Evolutionary conservation across 371 early-diverging fungal genomes (phyloP), one percentile per base, ranked within the genome.

Genomic region (Haplosporangium sp.): DNA sequence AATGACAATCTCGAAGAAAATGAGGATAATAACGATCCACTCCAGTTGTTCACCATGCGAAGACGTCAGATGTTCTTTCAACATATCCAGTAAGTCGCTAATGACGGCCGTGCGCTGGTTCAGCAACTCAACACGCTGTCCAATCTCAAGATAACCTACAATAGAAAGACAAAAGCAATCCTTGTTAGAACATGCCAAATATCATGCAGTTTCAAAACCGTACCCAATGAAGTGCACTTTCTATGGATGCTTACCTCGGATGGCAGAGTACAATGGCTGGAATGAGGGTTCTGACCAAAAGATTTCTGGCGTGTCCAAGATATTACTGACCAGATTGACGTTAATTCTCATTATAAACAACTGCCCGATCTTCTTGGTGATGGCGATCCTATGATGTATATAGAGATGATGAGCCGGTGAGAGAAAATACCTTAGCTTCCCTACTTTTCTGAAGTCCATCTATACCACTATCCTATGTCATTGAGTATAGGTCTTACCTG

Each of bases 271-370:
- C 48, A 95, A 74, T 10, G 93, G 94, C 67, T 95, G 91, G 56
- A 93, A 85, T 13, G 92, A 84, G 10, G 95, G 95, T 63, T 94
- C 93, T 20, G 92, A 91, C 94, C 95, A 95, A 64, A 95, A 95
- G 52, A 95, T 90, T 69, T 96, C 95, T n/a, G 96, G 96, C 23
- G 92, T 92, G 72, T 95, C 95, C 65, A 95, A 77, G 20, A 94
- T 92, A 59, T 93, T 93, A 58, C 88, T 88, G 43, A 96, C 95
- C 36, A 96, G 81, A 69, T 94, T 95, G 50, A 96, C 95, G 69
- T 95, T 94, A 79, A 95, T 94, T 16, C 96, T 87, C 94, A 94
- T 93, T 55, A 93, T 92, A 73, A 94, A 95, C 29, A 95, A 83
- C 82, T 79, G 80, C 6, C 92, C 92, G 69, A 94, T 92, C 82